phyloP scores from a whole-genome alignment of 2,329 filamentous ascomycete genomes.

The Fusarium zealandicum region DNA sequence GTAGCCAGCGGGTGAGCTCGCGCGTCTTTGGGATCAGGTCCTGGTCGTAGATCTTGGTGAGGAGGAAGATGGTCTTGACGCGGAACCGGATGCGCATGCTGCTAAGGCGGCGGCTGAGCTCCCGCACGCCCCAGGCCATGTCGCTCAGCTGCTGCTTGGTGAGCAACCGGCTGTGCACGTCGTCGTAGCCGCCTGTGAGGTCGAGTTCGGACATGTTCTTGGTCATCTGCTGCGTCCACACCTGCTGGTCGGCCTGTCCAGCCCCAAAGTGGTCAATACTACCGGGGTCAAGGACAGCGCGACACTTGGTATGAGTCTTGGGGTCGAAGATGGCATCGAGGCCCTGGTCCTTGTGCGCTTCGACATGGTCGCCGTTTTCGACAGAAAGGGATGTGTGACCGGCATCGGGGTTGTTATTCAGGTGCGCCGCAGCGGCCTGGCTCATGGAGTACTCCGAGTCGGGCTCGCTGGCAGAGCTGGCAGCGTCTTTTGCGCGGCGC shows the following conservation, averaged over 20 bases:
- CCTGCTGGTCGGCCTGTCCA: slow-evolving; percentile 64
- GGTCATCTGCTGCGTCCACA: slow-evolving; percentile 59
- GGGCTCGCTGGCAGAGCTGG: slow-evolving; percentile 39
- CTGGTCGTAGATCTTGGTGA: slow-evolving; percentile 92
- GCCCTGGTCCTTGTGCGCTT: slow-evolving; percentile 23
- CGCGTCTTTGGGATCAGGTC: slow-evolving; percentile 79
- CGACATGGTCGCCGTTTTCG: slow-evolving; percentile 22
- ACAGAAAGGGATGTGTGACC: slow-evolving; percentile 12
- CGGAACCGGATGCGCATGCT: slow-evolving; percentile 83
- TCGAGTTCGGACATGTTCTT: slow-evolving; percentile 53
- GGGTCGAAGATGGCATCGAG: slow-evolving; percentile 36
- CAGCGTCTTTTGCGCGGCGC: slow-evolving; percentile 45
- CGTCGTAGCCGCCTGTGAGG: slow-evolving; percentile 45
- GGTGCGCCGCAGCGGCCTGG: slow-evolving; percentile 41
- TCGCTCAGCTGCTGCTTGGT: slow-evolving; percentile 95
- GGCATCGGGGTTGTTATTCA: slow-evolving; percentile 19
- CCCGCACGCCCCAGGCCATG: slow-evolving; percentile 95
- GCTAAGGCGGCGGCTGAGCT: slow-evolving; percentile 85
- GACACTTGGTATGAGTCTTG: slow-evolving; percentile 35
- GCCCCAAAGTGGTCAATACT: slow-evolving; percentile 51
- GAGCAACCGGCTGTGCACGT: slow-evolving; percentile 72
- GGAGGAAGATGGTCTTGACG: slow-evolving; percentile 82
- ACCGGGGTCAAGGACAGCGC: slow-evolving; percentile 48
- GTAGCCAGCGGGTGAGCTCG: slow-evolving; percentile 80
- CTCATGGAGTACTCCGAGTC: slow-evolving; percentile 41